Percentiles rank a stretch among this genome's conserved stretches.
Evolutionary conservation across 495 filamentous ascomycete species (phyloP).

Genomic region (Talaromyces proteolyticus): DNA sequence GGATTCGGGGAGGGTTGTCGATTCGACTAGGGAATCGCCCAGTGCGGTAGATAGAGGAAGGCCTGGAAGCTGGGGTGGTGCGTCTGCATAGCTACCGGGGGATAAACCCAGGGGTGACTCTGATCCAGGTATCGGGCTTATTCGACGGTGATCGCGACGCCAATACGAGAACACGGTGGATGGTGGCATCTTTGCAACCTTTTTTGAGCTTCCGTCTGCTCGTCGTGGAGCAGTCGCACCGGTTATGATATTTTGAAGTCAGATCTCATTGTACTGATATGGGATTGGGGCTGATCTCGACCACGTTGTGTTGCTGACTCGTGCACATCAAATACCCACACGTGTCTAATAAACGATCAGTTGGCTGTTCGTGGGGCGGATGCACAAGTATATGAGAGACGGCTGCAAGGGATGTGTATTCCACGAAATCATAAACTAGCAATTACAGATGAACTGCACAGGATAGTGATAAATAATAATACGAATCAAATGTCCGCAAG

Average conservation of each 20-base stretch:
- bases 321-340: neutral
- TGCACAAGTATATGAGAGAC: neutral
- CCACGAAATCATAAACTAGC: too few species aligned
- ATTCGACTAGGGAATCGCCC: conserved; percentile 15
- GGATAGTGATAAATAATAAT: too few species aligned
- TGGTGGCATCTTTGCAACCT: conserved; percentile 28
- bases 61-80: conserved; percentile 27
- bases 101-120: conserved; percentile 16
- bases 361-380: neutral
- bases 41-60: conserved; percentile 24
- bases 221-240: neutral
- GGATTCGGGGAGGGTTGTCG: conserved; percentile 5
- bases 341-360: neutral
- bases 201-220: neutral
- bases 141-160: conserved; percentile 41
- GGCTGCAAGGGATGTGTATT: too few species aligned
- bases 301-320: neutral
- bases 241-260: neutral
- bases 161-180: conserved; percentile 45
- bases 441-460: too few species aligned
- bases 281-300: neutral
- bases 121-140: conserved; percentile 27
- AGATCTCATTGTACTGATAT: neutral
- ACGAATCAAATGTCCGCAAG: too few species aligned
- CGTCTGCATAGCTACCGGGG: conserved; percentile 16